Conservation (phyloP, 192 early-diverging fungal species). For the Gigaspora rosea region DNA sequence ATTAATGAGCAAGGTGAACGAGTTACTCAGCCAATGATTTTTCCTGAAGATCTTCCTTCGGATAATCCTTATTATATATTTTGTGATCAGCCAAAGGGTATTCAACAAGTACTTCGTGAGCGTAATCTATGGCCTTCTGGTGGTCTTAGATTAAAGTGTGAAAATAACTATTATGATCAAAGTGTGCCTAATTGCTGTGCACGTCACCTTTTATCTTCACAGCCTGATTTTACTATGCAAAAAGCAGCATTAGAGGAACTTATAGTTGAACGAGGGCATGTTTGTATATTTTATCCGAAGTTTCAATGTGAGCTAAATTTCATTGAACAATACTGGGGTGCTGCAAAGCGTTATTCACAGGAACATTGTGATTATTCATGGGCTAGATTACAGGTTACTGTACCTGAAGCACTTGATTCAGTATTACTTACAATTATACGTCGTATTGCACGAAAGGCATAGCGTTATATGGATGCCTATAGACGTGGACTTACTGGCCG, state of each 20-base stretch:
- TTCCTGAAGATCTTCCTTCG: not conserved
- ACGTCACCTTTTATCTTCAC: constrained; percentile 17
- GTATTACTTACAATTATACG: constrained; percentile 29
- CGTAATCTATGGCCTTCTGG: not conserved
- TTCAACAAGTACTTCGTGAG: constrained; percentile 7
- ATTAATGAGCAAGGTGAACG: not conserved
- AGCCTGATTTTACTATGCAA: constrained; percentile 32
- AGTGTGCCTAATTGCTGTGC: constrained; percentile 24
- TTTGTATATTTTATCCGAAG: constrained; percentile 35
- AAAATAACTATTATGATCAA: constrained; percentile 2
- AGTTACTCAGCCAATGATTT: not conserved
- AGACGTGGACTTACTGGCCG: constrained; percentile 25
- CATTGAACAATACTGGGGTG: constrained; percentile 38
- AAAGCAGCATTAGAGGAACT: constrained; percentile 22
- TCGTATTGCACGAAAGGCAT: constrained; percentile 25
- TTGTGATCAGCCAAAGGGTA: not conserved
- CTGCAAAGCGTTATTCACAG: constrained; percentile 31
- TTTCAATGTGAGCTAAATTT: constrained; percentile 40
- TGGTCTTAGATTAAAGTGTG: constrained; percentile 7
- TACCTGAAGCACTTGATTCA: constrained; percentile 35
- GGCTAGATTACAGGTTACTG: constrained; percentile 27
- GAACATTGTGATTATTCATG: constrained; percentile 37
- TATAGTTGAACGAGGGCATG: constrained; percentile 27
- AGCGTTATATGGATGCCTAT: constrained; percentile 34
- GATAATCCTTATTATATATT: not conserved